Percentiles rank a stretch among this genome's conserved stretches.
phyloP scores from a whole-genome alignment of 345 rosid species.

The Reutealis trisperma region DNA sequence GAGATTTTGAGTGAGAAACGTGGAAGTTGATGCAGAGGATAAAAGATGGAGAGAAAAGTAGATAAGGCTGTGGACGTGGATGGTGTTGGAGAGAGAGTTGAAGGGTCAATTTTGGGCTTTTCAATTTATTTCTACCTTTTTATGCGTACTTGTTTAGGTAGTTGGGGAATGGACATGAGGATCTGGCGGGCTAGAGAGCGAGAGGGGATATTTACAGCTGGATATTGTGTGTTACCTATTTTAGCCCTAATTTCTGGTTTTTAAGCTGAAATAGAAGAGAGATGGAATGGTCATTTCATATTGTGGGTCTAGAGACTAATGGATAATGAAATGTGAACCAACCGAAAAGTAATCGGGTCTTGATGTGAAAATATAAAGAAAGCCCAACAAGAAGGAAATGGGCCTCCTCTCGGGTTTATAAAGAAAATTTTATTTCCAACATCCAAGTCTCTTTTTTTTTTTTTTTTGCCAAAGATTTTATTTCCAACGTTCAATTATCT shows the following conservation, averaged over 20 bases:
- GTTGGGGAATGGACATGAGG: slow-evolving; percentile 4
- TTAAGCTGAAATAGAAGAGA: background rate
- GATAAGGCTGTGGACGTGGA: slow-evolving; percentile 29
- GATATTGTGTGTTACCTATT: background rate
- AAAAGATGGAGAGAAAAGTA: background rate
- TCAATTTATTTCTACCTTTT: background rate
- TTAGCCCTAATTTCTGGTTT: background rate
- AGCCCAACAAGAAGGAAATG: too few relatives aligned
- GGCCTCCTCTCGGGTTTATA: too few relatives aligned
- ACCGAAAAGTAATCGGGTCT: background rate
- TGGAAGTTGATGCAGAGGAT: background rate
- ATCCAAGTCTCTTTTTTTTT: too few relatives aligned
- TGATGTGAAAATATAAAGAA: too few relatives aligned
- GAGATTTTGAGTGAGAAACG: too few relatives aligned
- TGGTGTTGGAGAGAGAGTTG: slow-evolving; percentile 3
- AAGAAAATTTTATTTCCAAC: too few relatives aligned
- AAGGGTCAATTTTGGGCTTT: background rate
- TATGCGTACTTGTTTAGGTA: background rate
- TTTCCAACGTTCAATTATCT: too few relatives aligned
- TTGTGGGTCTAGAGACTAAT: background rate
- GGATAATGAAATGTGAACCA: background rate
- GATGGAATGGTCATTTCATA: background rate
- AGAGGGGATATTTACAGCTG: background rate
- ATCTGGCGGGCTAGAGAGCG: background rate
- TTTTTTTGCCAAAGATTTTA: too few relatives aligned